Evolutionary conservation across 2,329 filamentous ascomycete genomes (phyloP), one percentile per base, ranked within the genome.

Genomic region (Clonostachys rosea): DNA sequence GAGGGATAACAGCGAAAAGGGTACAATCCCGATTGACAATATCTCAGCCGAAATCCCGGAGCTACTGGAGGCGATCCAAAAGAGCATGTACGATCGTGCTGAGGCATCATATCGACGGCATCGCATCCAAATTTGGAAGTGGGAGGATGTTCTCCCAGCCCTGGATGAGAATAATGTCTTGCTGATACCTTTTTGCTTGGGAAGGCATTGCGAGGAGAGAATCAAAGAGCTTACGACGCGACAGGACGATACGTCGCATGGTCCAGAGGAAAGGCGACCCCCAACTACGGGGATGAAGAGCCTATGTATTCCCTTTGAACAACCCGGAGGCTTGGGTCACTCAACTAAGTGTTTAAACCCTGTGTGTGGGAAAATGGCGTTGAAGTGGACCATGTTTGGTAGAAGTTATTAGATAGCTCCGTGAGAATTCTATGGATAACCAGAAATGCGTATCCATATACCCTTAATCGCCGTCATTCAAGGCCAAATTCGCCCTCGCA

Each of bases 341-440:
- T 86, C 89, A 71, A 96, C 90, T 49, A 91, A 94, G 70, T 99
- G 94, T 65, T 76, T 92, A 58, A 96, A 88, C 76, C 92, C 92
- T 39, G 86, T 92, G 61, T 96, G 92, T 71, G 74, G 75, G 50
- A 76, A 75, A 53, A 71, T 82, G 45, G 92, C 92, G 14, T 83
- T 91, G 75, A 81, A 86, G 60, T 97, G 89, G 87, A 87, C 89
- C 67, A 87, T 96, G 84, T 97, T 96, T 69, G 92, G 92, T 60
- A 78, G 87, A 71, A 86, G 77, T 62, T 83, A 83, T 62, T 83
- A 76, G 54, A 54, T 41, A 30, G 24, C 24, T 30, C 24, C 8
- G 24, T 4, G 2, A 30, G 8, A 2, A 30, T 8, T 30, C 24
- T 9, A 30, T 7, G 8, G 24, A 30, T 2, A 30, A 30, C 24